phyloP scores from a whole-genome alignment of 139 green algal species.

The Coccomyxa sp. region DNA sequence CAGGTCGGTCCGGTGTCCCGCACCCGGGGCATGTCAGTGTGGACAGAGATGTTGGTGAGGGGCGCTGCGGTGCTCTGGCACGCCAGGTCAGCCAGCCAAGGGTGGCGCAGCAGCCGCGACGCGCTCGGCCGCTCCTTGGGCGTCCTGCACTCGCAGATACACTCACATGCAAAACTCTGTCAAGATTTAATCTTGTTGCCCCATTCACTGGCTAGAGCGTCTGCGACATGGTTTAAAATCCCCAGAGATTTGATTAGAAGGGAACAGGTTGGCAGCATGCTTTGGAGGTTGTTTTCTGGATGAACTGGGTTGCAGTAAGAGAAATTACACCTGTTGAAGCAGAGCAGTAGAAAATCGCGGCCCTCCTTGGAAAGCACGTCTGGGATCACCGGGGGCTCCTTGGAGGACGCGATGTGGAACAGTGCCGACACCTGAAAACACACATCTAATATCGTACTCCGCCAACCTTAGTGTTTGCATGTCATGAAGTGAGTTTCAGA shows the following conservation, averaged over 20 bases:
- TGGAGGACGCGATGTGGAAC: constrained; percentile 86
- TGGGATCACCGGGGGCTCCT: constrained; percentile 70
- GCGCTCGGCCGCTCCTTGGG: constrained; percentile 15
- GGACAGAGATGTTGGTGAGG: not conserved
- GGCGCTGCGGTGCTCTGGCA: not conserved
- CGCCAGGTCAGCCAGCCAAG: constrained; percentile 8
- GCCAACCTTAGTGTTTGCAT: not conserved
- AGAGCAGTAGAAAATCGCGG: constrained; percentile 88
- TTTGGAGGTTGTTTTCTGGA: too few species aligned
- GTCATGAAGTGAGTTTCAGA: too few species aligned
- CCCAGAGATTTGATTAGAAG: too few species aligned
- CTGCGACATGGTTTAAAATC: too few species aligned
- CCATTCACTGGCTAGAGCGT: too few species aligned
- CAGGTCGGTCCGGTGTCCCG: too few species aligned
- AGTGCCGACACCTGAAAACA: constrained; percentile 65
- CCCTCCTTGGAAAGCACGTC: constrained; percentile 70
- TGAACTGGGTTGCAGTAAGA: too few species aligned
- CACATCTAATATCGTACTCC: too few species aligned
- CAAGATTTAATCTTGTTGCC: too few species aligned
- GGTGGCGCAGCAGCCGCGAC: constrained; percentile 14
- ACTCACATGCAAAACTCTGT: too few species aligned
- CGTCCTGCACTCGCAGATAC: not conserved
- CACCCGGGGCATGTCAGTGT: not conserved
- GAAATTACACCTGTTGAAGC: constrained; percentile 71
- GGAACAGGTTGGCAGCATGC: too few species aligned